Percentiles rank a stretch among this genome's conserved stretches.
Conservation (phyloP, 352 stramenopile genomes). For the Phytophthora boehmeriae region DNA sequence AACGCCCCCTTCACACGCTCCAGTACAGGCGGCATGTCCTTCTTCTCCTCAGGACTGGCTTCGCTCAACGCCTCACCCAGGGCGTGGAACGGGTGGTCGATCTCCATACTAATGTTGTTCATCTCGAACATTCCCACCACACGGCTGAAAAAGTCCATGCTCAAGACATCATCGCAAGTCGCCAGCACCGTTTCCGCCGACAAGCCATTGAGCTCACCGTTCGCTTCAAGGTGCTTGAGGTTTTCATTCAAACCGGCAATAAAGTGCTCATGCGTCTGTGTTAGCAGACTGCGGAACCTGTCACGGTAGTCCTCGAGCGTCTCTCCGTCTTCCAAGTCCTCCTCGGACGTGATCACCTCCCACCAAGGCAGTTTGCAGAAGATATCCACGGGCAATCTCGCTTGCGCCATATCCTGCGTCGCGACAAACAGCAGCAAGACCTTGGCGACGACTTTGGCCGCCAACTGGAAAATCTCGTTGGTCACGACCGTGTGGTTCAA, state of each 20-base stretch:
- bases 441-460: slow-evolving; percentile 85
- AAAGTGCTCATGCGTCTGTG: slow-evolving; percentile 65
- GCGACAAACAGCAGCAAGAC: slow-evolving; percentile 67
- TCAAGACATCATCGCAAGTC: slow-evolving; percentile 62
- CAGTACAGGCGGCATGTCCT: slow-evolving; percentile 67
- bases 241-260: slow-evolving; percentile 62
- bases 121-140: slow-evolving; percentile 97
- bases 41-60: slow-evolving; percentile 60
- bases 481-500: slow-evolving; percentile 83
- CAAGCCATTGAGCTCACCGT: slow-evolving; percentile 66
- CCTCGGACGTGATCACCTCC: slow-evolving; percentile 83
- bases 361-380: slow-evolving; percentile 93
- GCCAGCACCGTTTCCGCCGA: slow-evolving; percentile 52
- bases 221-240: slow-evolving; percentile 40
- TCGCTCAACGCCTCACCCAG: slow-evolving; percentile 66
- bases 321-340: slow-evolving; percentile 61
- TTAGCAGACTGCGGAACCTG: slow-evolving; percentile 66
- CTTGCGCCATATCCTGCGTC: slow-evolving; percentile 56
- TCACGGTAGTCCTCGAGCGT: slow-evolving; percentile 72
- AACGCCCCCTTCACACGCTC: slow-evolving; percentile 66
- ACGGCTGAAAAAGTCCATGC: slow-evolving; percentile 83
- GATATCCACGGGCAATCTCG: slow-evolving; percentile 74
- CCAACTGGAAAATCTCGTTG: slow-evolving; percentile 95
- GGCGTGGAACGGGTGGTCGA: slow-evolving; percentile 83
- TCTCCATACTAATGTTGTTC: slow-evolving; percentile 96